Percentiles rank a stretch among this genome's conserved stretches.
Evolutionary conservation across 306 rosid species (phyloP).

Genomic region (Cucurbita ficifolia): DNA sequence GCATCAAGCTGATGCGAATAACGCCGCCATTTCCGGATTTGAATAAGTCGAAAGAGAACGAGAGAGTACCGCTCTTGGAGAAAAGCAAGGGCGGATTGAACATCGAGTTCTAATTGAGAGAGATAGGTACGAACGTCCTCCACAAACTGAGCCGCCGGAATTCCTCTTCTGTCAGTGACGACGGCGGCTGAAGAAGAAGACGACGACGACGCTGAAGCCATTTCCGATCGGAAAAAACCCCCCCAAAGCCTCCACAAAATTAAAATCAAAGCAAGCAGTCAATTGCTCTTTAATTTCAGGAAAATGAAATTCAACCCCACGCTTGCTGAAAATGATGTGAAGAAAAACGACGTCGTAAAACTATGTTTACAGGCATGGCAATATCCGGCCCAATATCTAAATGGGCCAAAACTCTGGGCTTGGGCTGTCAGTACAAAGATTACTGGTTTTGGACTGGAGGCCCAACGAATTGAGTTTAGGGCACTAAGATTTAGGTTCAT

Average conservation of each 20-base stretch:
- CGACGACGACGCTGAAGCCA: slow-evolving; percentile 40
- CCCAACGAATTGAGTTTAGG: background rate
- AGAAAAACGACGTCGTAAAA: background rate
- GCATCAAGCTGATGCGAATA: background rate
- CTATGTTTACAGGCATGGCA: background rate
- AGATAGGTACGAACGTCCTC: slow-evolving; percentile 83
- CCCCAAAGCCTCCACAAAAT: background rate
- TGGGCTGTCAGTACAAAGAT: background rate
- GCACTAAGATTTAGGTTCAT: too few relatives aligned
- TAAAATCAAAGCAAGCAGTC: background rate
- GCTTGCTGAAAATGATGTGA: background rate
- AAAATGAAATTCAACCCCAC: background rate
- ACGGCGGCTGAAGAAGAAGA: slow-evolving; percentile 22
- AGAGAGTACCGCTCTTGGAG: slow-evolving; percentile 47
- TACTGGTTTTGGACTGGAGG: background rate
- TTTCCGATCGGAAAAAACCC: slow-evolving; percentile 8
- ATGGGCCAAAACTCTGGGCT: background rate
- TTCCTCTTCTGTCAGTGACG: slow-evolving; percentile 71
- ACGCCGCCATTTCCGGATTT: background rate
- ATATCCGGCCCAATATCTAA: background rate
- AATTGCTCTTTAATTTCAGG: background rate
- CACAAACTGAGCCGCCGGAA: slow-evolving; percentile 86
- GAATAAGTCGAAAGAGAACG: background rate
- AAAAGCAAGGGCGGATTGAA: slow-evolving; percentile 55
- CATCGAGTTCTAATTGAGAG: slow-evolving; percentile 47